These are phyloP conservation scores for Starmera pachycereana DNA, from an alignment of 805 yeast species.

Conservation along the genomic window DNA sequence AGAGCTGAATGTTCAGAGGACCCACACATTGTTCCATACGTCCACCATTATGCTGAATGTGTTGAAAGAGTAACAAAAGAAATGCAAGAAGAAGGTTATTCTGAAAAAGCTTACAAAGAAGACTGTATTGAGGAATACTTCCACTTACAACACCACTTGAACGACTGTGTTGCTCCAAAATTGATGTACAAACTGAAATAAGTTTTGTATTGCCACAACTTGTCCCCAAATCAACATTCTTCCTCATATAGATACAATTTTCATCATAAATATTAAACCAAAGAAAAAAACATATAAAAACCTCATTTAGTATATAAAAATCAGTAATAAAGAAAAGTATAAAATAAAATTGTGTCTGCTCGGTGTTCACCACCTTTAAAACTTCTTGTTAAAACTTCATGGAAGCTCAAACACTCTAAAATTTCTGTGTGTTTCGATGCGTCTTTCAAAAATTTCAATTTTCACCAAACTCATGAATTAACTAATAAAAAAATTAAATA, in stretches of 20 bases:
- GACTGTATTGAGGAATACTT: slow-evolving; percentile 97
- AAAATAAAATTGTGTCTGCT: no score
- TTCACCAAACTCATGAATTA: no score
- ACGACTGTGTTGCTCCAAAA: slow-evolving; percentile 86
- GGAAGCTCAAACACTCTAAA: no score
- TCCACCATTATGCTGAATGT: slow-evolving; percentile 92
- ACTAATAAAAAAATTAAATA: no score
- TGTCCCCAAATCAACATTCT: not conserved
- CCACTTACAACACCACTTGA: slow-evolving; percentile 91
- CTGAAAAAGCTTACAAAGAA: slow-evolving; percentile 72
- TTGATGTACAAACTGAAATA: slow-evolving; percentile 79
- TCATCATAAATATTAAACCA: not conserved
- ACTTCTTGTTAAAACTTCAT: no score
- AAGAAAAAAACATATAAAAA: not conserved
- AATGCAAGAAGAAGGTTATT: slow-evolving; percentile 77
- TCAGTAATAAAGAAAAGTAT: no score
- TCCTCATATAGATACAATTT: not conserved
- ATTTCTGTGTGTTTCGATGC: no score
- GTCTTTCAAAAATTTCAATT: no score
- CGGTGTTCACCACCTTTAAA: no score
- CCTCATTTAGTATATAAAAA: no score
- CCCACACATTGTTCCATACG: slow-evolving; percentile 56
- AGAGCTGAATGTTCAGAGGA: slow-evolving; percentile 62
- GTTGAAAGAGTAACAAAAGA: slow-evolving; percentile 88
- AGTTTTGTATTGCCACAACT: no score